Evolutionary conservation across 2,329 filamentous ascomycete genomes (phyloP).

Genomic region (Penicillium thymicola): DNA sequence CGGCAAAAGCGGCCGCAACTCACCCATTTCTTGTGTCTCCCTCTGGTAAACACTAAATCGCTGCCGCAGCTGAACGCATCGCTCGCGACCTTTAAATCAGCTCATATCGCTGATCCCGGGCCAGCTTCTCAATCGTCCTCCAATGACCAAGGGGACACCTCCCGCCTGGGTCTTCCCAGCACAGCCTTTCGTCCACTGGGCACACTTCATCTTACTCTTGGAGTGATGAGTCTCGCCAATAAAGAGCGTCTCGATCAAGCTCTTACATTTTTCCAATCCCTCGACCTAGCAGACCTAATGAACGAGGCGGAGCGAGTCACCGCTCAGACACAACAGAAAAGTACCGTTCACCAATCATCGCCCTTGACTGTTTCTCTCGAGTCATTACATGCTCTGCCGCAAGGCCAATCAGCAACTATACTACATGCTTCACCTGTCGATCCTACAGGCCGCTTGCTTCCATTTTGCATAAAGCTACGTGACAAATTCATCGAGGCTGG

Average conservation of each 20-base stretch:
- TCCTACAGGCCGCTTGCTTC: conserved; percentile 38
- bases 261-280: conserved; percentile 40
- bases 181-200: conserved; percentile 72
- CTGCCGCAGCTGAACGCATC: conserved; percentile 63
- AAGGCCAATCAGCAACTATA: conserved; percentile 35
- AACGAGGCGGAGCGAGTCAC: conserved; percentile 32
- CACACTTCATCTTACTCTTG: conserved; percentile 81
- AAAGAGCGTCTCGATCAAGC: conserved; percentile 50
- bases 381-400: conserved; percentile 39
- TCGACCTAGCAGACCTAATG: conserved; percentile 46
- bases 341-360: neutral
- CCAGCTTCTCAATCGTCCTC: neutral
- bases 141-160: conserved; percentile 27
- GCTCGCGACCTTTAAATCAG: conserved; percentile 58
- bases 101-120: neutral
- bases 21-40: conserved; percentile 48
- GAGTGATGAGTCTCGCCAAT: conserved; percentile 71
- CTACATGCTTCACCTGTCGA: conserved; percentile 43
- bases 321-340: neutral
- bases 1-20: conserved; percentile 33
- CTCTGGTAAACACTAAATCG: conserved; percentile 62
- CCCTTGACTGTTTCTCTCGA: conserved; percentile 46
- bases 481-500: conserved; percentile 45
- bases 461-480: conserved; percentile 41
- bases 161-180: conserved; percentile 53